A percentile compares a stretch with the other conserved stretches of the same genome.
phyloP scores from a whole-genome alignment of 805 yeast genomes.

The Ogataea degrootiae region DNA sequence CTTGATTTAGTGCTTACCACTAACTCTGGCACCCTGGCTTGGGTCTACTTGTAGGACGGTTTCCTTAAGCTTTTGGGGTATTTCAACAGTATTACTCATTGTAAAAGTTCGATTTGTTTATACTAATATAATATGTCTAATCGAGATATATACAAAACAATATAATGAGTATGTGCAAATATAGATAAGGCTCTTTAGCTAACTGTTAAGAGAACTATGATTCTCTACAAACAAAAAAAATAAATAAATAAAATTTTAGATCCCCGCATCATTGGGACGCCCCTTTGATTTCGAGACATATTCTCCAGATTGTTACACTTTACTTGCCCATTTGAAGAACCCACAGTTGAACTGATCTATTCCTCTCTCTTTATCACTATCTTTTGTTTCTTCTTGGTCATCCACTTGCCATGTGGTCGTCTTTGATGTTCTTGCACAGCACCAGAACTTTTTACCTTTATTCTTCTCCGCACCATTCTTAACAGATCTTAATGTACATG shows the following conservation, averaged over 20 bases:
- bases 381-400: background rate
- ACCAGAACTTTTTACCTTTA: conserved; percentile 52
- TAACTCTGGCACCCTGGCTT: conserved; percentile 26
- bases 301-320: conserved; percentile 1
- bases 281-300: background rate
- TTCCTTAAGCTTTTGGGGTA: conserved; percentile 2
- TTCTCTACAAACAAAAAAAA: background rate
- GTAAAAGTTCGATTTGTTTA: background rate
- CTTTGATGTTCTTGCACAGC: conserved; percentile 36
- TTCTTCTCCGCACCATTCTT: conserved; percentile 33
- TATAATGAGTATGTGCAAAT: background rate
- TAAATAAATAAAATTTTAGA: background rate
- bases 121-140: no score
- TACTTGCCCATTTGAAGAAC: conserved; percentile 48
- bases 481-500: conserved; percentile 43
- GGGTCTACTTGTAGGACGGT: conserved; percentile 15
- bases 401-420: conserved; percentile 26
- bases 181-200: background rate
- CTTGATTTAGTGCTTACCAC: conserved; percentile 15
- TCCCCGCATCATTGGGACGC: background rate
- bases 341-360: conserved; percentile 40
- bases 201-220: no score
- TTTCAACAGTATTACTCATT: conserved; percentile 1
- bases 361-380: conserved; percentile 3
- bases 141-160: background rate